Base-by-base conservation (phyloP, 2,329 filamentous ascomycete genomes). In the Cercospora sesami region DNA sequence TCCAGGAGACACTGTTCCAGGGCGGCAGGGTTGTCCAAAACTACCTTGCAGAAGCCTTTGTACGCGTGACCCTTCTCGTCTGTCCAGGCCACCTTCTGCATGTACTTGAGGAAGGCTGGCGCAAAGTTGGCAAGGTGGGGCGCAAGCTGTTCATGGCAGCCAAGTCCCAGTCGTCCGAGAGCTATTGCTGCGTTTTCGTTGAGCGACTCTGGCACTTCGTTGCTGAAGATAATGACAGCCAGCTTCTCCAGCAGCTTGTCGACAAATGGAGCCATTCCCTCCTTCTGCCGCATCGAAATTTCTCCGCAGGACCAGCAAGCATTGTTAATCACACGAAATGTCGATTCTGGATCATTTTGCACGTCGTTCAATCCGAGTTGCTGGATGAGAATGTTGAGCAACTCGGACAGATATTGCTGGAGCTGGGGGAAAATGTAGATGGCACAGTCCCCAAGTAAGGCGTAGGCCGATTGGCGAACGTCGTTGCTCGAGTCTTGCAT, bases 261-360 rank as follows among this genome's bases (percentile, higher is more conserved):
- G 9, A 93, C 86, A 77, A 91, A 97, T 0, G 90, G 90, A 1
- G 85, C 85, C 87, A 97, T 91, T 64, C 86, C 88, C 31, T 84
- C 83, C 69, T 89, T 88, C 77, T 91, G 86, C 69, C 92, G 89
- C 79, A 97, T 89, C 16, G 93, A 89, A 69, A 98, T 95, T 82
- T 99, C 95, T 51, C 95, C 95, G 26, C 89, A 90, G 6, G 94
- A 96, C 95, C 95, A 99, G 82, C 94, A 98, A 23, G 95, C 94
- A 78, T 99, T 99, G 85, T 98, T 99, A 68, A 98, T 89, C 31
- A 98, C 94, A 68, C 93, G 93, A 79, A 97, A 97, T 14, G 89
- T 90, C 18, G 88, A 91, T 71, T 96, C 92, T 69, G 93, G 91
- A 73, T 96, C 92, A 69, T 94, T 91, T 65, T 85, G 85, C 69